Conservation (phyloP, 1,284 basidiomycete species). For the Cryptococcus jaspeensis region DNA sequence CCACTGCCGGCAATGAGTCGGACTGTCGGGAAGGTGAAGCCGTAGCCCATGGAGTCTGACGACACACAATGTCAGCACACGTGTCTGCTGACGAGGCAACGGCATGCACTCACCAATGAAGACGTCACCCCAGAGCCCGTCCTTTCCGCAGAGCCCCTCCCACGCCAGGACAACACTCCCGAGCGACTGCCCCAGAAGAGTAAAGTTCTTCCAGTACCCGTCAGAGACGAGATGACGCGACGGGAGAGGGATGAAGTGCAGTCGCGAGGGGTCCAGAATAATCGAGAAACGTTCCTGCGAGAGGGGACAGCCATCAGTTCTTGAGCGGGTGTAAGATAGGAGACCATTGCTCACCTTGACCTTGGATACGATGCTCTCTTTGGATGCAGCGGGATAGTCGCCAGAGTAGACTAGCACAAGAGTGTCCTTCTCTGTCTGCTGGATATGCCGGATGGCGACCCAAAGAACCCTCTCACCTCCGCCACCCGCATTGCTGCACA, state of each 20-base stretch:
- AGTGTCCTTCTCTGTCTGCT: slow-evolving; percentile 66
- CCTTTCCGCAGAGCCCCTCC: slow-evolving; percentile 58
- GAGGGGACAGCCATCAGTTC: neutral
- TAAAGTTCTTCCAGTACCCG: slow-evolving; percentile 79
- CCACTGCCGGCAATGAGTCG: slow-evolving; percentile 57
- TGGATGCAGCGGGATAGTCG: slow-evolving; percentile 69
- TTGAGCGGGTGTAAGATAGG: neutral
- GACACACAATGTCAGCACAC: slow-evolving; percentile 1
- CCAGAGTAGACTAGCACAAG: slow-evolving; percentile 90
- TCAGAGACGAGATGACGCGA: slow-evolving; percentile 76
- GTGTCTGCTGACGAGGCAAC: neutral
- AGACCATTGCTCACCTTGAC: slow-evolving; percentile 62
- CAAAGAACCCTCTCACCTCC: slow-evolving; percentile 96
- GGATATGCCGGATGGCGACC: slow-evolving; percentile 80
- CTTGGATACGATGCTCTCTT: slow-evolving; percentile 76
- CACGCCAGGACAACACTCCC: slow-evolving; percentile 80
- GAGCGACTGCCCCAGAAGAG: slow-evolving; percentile 84
- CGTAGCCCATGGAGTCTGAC: slow-evolving; percentile 96
- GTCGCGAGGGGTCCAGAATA: slow-evolving; percentile 59
- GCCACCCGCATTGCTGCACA: slow-evolving; percentile 87
- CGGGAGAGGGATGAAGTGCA: slow-evolving; percentile 76
- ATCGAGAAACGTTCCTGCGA: slow-evolving; percentile 80
- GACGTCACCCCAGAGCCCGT: slow-evolving; percentile 61
- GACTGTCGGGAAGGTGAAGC: slow-evolving; percentile 83
- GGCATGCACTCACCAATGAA: slow-evolving; percentile 69